These are phyloP conservation scores for Syncephalastrum racemosum DNA, from an alignment of 371 early-diverging fungal genomes.

Conservation along the genomic window DNA sequence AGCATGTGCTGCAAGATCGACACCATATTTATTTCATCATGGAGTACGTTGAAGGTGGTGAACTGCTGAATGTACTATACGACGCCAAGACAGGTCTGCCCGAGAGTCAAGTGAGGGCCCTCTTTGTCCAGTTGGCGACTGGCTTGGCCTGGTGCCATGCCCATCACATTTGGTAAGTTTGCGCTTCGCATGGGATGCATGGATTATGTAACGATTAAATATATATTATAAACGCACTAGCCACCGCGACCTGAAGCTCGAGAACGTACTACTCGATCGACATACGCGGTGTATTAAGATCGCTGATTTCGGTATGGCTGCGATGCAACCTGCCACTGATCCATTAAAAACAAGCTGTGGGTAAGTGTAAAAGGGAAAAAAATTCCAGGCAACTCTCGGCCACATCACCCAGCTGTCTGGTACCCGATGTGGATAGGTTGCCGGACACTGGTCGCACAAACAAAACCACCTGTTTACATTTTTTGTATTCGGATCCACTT, in stretches of 20 bases:
- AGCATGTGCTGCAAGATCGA: slow-evolving; percentile 65
- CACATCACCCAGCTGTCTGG: too few relatives aligned
- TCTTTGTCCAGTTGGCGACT: slow-evolving; percentile 91
- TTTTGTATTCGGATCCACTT: not conserved
- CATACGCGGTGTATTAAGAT: slow-evolving; percentile 68
- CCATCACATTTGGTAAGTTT: slow-evolving; percentile 43
- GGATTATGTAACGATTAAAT: not conserved
- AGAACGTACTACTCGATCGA: slow-evolving; percentile 90
- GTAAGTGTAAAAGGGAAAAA: slow-evolving; percentile 22
- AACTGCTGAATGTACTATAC: slow-evolving; percentile 29
- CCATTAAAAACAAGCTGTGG: slow-evolving; percentile 79
- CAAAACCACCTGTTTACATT: not conserved
- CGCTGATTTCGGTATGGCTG: slow-evolving; percentile 86
- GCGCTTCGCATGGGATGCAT: not conserved
- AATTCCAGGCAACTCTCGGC: too few relatives aligned
- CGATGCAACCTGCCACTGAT: slow-evolving; percentile 61
- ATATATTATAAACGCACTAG: slow-evolving; percentile 38
- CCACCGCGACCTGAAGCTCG: slow-evolving; percentile 96
- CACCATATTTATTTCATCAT: slow-evolving; percentile 36
- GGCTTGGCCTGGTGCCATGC: slow-evolving; percentile 93
- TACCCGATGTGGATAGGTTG: too few relatives aligned
- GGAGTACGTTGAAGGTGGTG: slow-evolving; percentile 44
- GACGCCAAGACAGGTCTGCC: slow-evolving; percentile 13
- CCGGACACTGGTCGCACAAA: too few relatives aligned
- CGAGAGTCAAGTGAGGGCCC: slow-evolving; percentile 81